phyloP scores from a whole-genome alignment of 2,329 filamentous ascomycete genomes.

The Phyllosticta capitalensis region DNA sequence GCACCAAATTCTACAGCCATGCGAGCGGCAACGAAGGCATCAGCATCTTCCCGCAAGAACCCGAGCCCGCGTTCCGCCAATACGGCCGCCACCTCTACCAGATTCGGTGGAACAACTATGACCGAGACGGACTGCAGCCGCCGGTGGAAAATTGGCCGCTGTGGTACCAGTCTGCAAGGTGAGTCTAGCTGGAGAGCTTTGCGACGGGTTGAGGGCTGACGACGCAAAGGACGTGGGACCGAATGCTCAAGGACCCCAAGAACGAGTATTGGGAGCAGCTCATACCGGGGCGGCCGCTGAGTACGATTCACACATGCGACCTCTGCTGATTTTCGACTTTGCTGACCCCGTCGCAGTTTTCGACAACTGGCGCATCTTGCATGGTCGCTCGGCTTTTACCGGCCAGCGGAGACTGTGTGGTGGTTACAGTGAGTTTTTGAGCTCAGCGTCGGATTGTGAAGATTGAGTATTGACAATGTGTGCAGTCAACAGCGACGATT shows the following conservation, averaged over 20 bases:
- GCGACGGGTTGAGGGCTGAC: background rate
- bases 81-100: conserved; percentile 45
- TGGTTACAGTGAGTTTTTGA: conserved; percentile 62
- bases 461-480: background rate
- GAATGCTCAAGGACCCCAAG: conserved; percentile 54
- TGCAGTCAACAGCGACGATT: conserved; percentile 16
- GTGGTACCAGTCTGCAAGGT: conserved; percentile 71
- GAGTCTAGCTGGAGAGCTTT: conserved; percentile 5
- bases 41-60: conserved; percentile 61
- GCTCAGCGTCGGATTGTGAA: too few species aligned
- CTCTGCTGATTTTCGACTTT: background rate
- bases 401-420: conserved; percentile 84
- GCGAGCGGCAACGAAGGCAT: conserved; percentile 81
- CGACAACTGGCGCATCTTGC: conserved; percentile 91
- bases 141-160: conserved; percentile 41
- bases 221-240: conserved; percentile 52
- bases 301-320: conserved; percentile 39
- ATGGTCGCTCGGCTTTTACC: conserved; percentile 74
- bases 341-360: conserved; percentile 52
- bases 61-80: conserved; percentile 64
- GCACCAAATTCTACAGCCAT: conserved; percentile 60
- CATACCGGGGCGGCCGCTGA: conserved; percentile 64
- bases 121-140: conserved; percentile 60
- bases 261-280: conserved; percentile 76
- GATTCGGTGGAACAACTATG: conserved; percentile 89